These are phyloP conservation scores for Pistacia integerrima DNA, from an alignment of 345 rosid genomes.

Conservation along the genomic window DNA sequence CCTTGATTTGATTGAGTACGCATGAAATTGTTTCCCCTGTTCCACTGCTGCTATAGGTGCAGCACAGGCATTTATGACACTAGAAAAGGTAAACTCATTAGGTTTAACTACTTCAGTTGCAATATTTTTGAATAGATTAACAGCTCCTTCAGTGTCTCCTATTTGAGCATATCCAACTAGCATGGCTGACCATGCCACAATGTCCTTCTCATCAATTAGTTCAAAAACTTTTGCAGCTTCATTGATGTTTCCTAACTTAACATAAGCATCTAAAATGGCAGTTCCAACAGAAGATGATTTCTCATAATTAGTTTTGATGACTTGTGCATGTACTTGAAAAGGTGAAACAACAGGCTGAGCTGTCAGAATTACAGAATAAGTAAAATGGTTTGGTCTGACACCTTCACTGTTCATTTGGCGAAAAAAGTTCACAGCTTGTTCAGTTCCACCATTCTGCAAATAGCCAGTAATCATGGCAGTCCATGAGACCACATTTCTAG, in stretches of 20 bases:
- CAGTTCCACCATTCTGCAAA: constrained; percentile 59
- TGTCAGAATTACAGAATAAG: constrained; percentile 74
- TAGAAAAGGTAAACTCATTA: constrained; percentile 80
- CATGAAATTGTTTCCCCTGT: constrained; percentile 89
- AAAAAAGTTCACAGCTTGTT: constrained; percentile 57
- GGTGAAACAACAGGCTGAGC: constrained; percentile 63
- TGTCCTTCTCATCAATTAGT: constrained; percentile 63
- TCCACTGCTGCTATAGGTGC: constrained; percentile 62
- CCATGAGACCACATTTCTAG: constrained; percentile 67
- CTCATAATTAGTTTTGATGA: constrained; percentile 63
- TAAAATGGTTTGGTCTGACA: constrained; percentile 71
- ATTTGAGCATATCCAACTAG: constrained; percentile 72
- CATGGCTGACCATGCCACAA: constrained; percentile 95
- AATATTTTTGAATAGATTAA: constrained; percentile 49
- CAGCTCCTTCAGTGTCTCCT: constrained; percentile 71
- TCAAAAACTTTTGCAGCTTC: constrained; percentile 65
- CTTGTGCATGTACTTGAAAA: constrained; percentile 66
- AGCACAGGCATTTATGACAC: constrained; percentile 73
- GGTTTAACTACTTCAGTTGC: constrained; percentile 56
- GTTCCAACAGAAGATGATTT: constrained; percentile 69
- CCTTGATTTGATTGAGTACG: constrained; percentile 67
- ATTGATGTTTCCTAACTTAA: constrained; percentile 53
- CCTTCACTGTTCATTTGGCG: constrained; percentile 61
- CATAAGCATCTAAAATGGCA: constrained; percentile 80
- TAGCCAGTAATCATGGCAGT: constrained; percentile 80